Percentiles rank a stretch among this genome's conserved stretches.
Evolutionary conservation across 257 asterid species (phyloP).

Genomic region (Thymus quinquecostatus): DNA sequence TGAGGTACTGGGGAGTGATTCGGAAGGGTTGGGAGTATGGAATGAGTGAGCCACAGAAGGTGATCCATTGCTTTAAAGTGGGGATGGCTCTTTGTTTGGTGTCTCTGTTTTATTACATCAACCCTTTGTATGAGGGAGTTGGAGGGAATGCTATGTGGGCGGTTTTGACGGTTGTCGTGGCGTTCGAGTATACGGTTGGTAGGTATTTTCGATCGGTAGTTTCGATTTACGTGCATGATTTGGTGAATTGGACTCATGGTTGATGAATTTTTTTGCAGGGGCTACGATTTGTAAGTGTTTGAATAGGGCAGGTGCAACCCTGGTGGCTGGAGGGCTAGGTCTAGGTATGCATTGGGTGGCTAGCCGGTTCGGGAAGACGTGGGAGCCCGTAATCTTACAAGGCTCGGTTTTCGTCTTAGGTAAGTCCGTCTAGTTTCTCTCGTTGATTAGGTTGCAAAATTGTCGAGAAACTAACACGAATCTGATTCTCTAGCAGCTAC

Average conservation of each 20-base stretch:
- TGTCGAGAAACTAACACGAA: neutral
- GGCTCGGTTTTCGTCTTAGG: conserved; percentile 66
- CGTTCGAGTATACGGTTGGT: conserved; percentile 73
- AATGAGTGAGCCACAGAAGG: conserved; percentile 52
- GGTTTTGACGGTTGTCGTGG: conserved; percentile 69
- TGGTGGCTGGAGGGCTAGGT: conserved; percentile 65
- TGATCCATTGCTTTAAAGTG: conserved; percentile 65
- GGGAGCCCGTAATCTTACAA: conserved; percentile 66
- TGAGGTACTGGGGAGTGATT: conserved; percentile 36
- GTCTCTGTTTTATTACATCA: conserved; percentile 69
- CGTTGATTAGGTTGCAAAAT: neutral
- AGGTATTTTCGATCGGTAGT: conserved; percentile 13
- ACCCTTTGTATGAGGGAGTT: conserved; percentile 66
- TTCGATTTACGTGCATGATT: no score
- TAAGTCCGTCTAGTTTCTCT: neutral
- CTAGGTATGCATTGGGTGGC: conserved; percentile 74
- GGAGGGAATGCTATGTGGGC: conserved; percentile 95
- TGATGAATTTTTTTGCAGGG: conserved; percentile 41
- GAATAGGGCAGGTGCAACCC: conserved; percentile 60
- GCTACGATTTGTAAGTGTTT: conserved; percentile 62
- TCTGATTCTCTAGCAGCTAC: conserved; percentile 51
- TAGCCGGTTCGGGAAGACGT: conserved; percentile 46
- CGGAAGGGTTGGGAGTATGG: conserved; percentile 52
- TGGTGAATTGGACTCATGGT: no score
- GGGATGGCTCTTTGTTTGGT: conserved; percentile 67